phyloP scores from a whole-genome alignment of 1,284 basidiomycete species.

The Ceratobasidium sp. region DNA sequence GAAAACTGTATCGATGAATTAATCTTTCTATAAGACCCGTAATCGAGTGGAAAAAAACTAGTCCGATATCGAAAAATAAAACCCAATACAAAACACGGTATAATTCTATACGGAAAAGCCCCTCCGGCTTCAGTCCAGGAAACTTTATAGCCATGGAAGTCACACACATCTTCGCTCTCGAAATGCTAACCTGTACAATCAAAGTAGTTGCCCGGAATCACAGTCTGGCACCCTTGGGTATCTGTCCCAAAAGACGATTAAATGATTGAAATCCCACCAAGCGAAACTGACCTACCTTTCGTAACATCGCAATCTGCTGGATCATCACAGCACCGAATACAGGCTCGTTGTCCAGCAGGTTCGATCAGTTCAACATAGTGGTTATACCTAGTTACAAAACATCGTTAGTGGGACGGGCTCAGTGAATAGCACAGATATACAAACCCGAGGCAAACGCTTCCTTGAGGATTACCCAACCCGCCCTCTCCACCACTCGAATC shows the following conservation, averaged over 20 bases:
- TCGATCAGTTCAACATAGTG: slow-evolving; percentile 55
- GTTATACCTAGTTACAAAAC: slow-evolving; percentile 47
- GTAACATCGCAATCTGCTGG: slow-evolving; percentile 49
- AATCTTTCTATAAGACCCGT: too few relatives aligned
- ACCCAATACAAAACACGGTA: too few relatives aligned
- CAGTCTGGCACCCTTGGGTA: slow-evolving; percentile 50
- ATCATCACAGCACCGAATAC: slow-evolving; percentile 55
- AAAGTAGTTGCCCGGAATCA: slow-evolving; percentile 51
- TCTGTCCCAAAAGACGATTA: slow-evolving; percentile 27
- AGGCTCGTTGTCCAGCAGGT: slow-evolving; percentile 52
- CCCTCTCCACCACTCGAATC: slow-evolving; percentile 55
- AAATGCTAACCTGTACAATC: slow-evolving; percentile 24
- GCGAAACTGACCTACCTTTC: slow-evolving; percentile 29
- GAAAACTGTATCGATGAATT: too few relatives aligned
- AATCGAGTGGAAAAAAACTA: too few relatives aligned
- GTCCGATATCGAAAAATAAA: too few relatives aligned
- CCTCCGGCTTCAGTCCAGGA: background rate
- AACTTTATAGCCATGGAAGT: too few relatives aligned
- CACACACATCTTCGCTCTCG: background rate
- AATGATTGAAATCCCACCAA: background rate
- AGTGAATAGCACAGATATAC: background rate
- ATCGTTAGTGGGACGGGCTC: too few relatives aligned
- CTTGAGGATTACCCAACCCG: slow-evolving; percentile 53
- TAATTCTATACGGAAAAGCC: background rate
- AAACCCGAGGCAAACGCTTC: slow-evolving; percentile 52